Evolutionary conservation across 192 early-diverging fungal genomes (phyloP).

Genomic region (Pilobolus umbonatus): DNA sequence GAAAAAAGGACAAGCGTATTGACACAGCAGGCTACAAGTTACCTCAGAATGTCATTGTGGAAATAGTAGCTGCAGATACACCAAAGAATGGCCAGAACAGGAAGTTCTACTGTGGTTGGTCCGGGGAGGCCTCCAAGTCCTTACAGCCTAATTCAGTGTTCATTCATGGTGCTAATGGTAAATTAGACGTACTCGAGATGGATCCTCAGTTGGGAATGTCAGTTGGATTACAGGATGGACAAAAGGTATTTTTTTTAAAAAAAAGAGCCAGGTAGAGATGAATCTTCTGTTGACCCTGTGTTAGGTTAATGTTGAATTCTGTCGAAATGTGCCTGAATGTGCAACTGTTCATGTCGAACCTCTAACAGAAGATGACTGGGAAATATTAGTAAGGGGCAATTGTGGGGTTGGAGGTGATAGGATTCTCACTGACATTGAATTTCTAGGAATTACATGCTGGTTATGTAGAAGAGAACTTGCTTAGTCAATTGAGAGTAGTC

Average conservation of each 20-base stretch:
- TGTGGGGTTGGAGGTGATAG: background rate
- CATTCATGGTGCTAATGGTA: constrained; percentile 26
- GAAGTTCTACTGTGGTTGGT: constrained; percentile 65
- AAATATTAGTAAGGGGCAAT: constrained; percentile 55
- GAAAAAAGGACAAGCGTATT: background rate
- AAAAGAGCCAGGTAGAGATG: constrained; percentile 43
- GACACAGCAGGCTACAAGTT: constrained; percentile 27
- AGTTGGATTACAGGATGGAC: constrained; percentile 59
- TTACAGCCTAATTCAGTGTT: constrained; percentile 28
- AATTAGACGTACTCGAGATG: constrained; percentile 57
- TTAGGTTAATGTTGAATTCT: constrained; percentile 60
- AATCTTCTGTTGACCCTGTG: background rate
- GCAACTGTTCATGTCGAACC: constrained; percentile 65
- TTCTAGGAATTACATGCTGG: constrained; percentile 65
- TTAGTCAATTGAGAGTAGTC: constrained; percentile 66
- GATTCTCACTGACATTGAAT: background rate
- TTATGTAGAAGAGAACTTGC: constrained; percentile 63
- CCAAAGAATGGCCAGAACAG: constrained; percentile 32
- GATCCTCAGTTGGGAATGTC: constrained; percentile 63
- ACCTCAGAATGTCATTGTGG: constrained; percentile 58
- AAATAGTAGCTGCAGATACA: constrained; percentile 38
- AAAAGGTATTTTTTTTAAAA: too few species aligned
- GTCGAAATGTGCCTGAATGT: constrained; percentile 49
- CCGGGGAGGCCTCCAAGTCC: constrained; percentile 46
- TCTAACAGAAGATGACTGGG: constrained; percentile 71